Evolutionary conservation across 257 asterid genomes (phyloP), one percentile per base, ranked within the genome.

Genomic region (Ajuga chamaepitys): DNA sequence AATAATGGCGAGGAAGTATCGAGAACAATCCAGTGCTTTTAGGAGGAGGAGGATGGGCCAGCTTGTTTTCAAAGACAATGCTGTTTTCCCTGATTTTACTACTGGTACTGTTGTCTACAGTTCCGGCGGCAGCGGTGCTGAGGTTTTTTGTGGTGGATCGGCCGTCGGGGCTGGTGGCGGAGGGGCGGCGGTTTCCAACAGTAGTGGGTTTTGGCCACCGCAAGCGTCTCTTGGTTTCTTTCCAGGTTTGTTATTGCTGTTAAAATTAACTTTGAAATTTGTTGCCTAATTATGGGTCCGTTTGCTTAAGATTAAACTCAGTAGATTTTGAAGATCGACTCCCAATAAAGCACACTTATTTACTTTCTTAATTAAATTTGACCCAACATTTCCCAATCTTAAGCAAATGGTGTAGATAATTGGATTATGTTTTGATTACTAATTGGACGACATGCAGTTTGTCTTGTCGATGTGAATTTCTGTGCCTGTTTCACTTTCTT

Each of bases 1-100:
- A 4, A 81, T 90, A 9, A 90, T 90, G 96, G 97, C 97, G 0
- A 84, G 97, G 14, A 90, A 88, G 51, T 86, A 88, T 54, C 81
- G 97, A 50, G 96, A 88, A 69, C 95, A 87, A 55, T 87, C 96
- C 0, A 83, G 74, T 75, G 84, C 91, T 51, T 80, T 77, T 21
- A 65, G 95, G 14, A 78, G 88, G 66, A 82, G 95, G 53, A 90
- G 84, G 59, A 83, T 86, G 91, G 82, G 88, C 4, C 95, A 83
- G 14, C 75, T 85, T 57, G 88, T 81, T 46, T 85, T 68, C 53
- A 81, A 75, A 2, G 17, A 17, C 0, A 16, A 45, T 0, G 16
- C 72, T 2, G 12, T 70, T 17, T 7, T 69, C 47, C 30, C 63
- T 7, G 4, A 62, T 41, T 20, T n/a, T 7, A 35, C 57, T 18